Conservation (phyloP, 1,139 yeast species). For the Yamadazyma conglobata region DNA sequence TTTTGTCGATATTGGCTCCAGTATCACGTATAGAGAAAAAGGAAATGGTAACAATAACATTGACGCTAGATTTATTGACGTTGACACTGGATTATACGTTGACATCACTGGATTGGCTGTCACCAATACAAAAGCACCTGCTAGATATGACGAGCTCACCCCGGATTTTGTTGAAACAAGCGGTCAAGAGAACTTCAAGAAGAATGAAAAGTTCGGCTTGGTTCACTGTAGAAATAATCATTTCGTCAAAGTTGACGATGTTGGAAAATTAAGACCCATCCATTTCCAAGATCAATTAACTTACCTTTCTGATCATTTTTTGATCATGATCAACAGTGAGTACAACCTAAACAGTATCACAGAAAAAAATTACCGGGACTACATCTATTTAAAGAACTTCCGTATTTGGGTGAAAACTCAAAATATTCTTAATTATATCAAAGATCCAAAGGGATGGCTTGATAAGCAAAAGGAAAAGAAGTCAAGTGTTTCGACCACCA, state of each 20-base stretch:
- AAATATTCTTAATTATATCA: constrained; percentile 24
- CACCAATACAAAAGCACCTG: constrained; percentile 29
- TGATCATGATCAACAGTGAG: constrained; percentile 27
- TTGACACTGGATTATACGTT: constrained; percentile 36
- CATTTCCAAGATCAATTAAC: constrained; percentile 33
- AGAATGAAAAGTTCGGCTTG: constrained; percentile 25
- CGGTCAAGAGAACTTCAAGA: constrained; percentile 11
- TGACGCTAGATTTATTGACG: constrained; percentile 38
- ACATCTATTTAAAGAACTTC: constrained; percentile 28
- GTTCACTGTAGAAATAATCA: constrained; percentile 48
- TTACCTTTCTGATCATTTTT: constrained; percentile 32
- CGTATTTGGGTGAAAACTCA: constrained; percentile 33
- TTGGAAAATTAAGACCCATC: constrained; percentile 28
- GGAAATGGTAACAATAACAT: constrained; percentile 35
- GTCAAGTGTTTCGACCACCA: constrained; percentile 7
- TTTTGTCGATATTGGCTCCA: constrained; percentile 31
- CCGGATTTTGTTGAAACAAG: constrained; percentile 13
- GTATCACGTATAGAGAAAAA: constrained; percentile 27
- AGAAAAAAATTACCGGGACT: constrained; percentile 24
- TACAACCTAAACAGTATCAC: constrained; percentile 24
- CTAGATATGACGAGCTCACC: constrained; percentile 21
- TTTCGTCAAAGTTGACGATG: constrained; percentile 29
- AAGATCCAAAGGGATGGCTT: constrained; percentile 23
- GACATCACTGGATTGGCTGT: constrained; percentile 36
- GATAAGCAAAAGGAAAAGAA: constrained; percentile 4